Evolutionary conservation across 2,329 filamentous ascomycete species (phyloP).

Genomic region (Fusarium musae): DNA sequence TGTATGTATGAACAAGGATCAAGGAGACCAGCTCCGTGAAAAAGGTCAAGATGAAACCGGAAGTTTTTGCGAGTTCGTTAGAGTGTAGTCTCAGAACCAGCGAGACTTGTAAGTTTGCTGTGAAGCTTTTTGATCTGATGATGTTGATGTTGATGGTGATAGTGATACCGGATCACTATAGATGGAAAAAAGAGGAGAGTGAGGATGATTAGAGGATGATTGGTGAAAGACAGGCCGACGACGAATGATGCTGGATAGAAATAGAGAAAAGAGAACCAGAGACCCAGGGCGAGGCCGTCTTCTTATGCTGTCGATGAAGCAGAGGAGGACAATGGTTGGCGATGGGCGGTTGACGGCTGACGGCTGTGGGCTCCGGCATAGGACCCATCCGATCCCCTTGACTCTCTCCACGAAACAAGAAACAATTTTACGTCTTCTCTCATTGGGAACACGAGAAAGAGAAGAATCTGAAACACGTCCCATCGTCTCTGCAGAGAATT

Average conservation of each 20-base stretch:
- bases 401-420: conserved; percentile 35
- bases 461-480: neutral
- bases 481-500: neutral
- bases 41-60: conserved; percentile 21
- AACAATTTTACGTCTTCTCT: conserved; percentile 12
- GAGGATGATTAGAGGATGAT: conserved; percentile 31
- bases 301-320: conserved; percentile 40
- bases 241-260: conserved; percentile 20
- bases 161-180: conserved; percentile 40
- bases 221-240: conserved; percentile 43
- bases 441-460: conserved; percentile 34
- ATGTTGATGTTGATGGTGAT: neutral
- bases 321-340: conserved; percentile 36
- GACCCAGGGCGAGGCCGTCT: conserved; percentile 46
- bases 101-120: conserved; percentile 16
- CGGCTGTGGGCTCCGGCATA: conserved; percentile 22
- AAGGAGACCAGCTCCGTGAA: conserved; percentile 41
- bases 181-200: neutral
- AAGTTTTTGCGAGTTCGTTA: conserved; percentile 11
- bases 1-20: conserved; percentile 29
- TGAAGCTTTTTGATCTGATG: conserved; percentile 36
- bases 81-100: conserved; percentile 3
- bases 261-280: conserved; percentile 7
- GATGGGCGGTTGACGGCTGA: conserved; percentile 22
- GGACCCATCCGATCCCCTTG: conserved; percentile 36